Conservation (phyloP, 1,284 basidiomycete genomes). For the Nidula niveotomentosa region DNA sequence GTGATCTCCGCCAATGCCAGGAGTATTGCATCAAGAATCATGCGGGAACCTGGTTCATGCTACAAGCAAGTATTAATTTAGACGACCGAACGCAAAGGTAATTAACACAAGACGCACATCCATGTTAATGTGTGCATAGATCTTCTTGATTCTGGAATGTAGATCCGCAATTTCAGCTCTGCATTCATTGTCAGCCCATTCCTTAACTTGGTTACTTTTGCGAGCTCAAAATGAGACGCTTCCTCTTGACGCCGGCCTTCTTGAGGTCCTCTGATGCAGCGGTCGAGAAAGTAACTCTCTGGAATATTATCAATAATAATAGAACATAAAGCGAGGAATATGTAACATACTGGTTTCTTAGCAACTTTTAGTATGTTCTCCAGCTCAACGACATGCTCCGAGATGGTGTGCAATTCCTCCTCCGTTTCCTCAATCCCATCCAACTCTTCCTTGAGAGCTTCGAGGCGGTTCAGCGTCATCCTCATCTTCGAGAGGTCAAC, state of each 20-base stretch:
- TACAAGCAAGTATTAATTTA: constrained; percentile 14
- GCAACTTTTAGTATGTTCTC: constrained; percentile 18
- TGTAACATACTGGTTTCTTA: constrained; percentile 16
- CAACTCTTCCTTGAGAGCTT: constrained; percentile 13
- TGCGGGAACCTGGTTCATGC: constrained; percentile 17
- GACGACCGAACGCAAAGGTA: constrained; percentile 5
- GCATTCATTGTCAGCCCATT: constrained; percentile 11
- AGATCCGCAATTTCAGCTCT: constrained; percentile 14
- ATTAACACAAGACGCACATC: constrained; percentile 14
- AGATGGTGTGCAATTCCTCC: constrained; percentile 16
- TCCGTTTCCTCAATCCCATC: constrained; percentile 20
- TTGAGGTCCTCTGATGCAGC: constrained; percentile 17
- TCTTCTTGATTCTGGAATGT: constrained; percentile 16
- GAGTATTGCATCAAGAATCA: constrained; percentile 24
- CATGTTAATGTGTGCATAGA: constrained; percentile 20
- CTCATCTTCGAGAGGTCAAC: constrained; percentile 22
- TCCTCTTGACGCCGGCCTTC: constrained; percentile 18
- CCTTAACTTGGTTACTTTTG: constrained; percentile 11
- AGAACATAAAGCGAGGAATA: constrained; percentile 9
- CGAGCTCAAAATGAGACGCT: constrained; percentile 14
- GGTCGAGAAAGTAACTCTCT: constrained; percentile 21
- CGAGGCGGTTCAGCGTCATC: constrained; percentile 16
- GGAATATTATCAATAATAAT: constrained; percentile 11
- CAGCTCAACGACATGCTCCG: constrained; percentile 16
- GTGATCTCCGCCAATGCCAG: constrained; percentile 18